Base-by-base conservation (phyloP, 306 rosid genomes). In the Benincasa hispida region DNA sequence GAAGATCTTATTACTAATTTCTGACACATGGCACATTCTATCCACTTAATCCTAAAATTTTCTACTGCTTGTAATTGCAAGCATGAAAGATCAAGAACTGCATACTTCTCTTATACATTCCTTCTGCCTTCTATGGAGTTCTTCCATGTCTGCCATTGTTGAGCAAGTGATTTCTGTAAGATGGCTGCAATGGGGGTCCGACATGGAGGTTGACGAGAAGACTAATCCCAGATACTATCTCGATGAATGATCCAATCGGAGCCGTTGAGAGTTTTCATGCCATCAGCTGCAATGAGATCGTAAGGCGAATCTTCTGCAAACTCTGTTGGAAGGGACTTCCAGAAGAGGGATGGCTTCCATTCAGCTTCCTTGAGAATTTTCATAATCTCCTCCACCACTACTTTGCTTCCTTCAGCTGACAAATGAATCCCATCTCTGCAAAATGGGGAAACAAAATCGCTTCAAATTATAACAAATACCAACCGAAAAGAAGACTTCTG, bases 401-500 rank as follows among this genome's bases (percentile, higher is more conserved):
- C 75, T 76, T 90, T 92, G 93, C 93, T 95, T 79, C 98, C 99
- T 80, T 89, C 97, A 7, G 89, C 87, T 2, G 99, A 87, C 56
- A 95, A 89, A 90, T 95, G 99, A 79, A 95, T 41, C 51, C 98
- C 99, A 65, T 95, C 98, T 75, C 98, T 95, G 87, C 78, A 67
- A 79, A 70, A 75, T 69, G 66, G 32, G 47, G 47, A 72, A 79
- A 18, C 4, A 48, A 24, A 72, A 48, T 50, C 39, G n/a, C 45
- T 72, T 72, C 19, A 72, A 10, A 72, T 45, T 50, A 50, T 9
- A 30, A 37, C 18, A 24, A 65, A 10, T 34, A 62, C 7, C 70
- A 59, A 59, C n/a, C 4, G 55, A 28, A 59, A 60, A 60, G 21
- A 30, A 17, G 42, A 28, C 12, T 22, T n/a, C 24, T 28, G 2